Evolutionary conservation across 257 asterid species (phyloP), one percentile per base, ranked within the genome.

Genomic region (Gentiana dahurica): DNA sequence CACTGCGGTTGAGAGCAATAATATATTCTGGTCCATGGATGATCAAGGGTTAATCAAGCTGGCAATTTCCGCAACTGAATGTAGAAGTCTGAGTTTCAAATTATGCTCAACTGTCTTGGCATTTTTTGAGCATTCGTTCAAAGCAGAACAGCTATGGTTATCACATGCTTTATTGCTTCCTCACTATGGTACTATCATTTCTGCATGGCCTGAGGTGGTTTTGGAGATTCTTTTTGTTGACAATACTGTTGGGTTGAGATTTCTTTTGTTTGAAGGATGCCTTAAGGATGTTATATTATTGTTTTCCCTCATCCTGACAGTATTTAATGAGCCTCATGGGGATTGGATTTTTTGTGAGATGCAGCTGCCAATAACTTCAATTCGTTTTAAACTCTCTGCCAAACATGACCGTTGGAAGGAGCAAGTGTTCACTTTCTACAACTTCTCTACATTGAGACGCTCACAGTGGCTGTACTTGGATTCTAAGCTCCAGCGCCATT

Each of bases 191-290:
- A 63, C 66, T 37, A 49, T 93, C 59, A 68, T 80, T 71, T 69
- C 82, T 62, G 69, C 73, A 52, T 84, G 95, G 79, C 95, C 94
- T 46, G 75, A 77, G 59, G 82, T 93, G 76, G 54, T 63, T 51
- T 61, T 93, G 78, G 94, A 89, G 85, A 83, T 93, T 69, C 91
- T 93, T 71, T 77, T 89, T 58, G 74, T 93, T 58, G 99, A 93
- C 68, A 82, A 71, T 64, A 65, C 68, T 65, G 73, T 70, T 68
- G 99, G 99, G 66, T 74, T 89, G 84, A 86, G 84, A 70, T 73
- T 71, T 66, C 74, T 86, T 56, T 69, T 75, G 65, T 77, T 75
- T 60, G 97, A 86, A 67, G 89, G 97, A 50, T 72, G 80, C 81
- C 66, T 92, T 79, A 75, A 75, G 69, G 82, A 74, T 62, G 94